These are phyloP conservation scores for Barnettozyma californica DNA, from an alignment of 805 yeast genomes.

Conservation along the genomic window DNA sequence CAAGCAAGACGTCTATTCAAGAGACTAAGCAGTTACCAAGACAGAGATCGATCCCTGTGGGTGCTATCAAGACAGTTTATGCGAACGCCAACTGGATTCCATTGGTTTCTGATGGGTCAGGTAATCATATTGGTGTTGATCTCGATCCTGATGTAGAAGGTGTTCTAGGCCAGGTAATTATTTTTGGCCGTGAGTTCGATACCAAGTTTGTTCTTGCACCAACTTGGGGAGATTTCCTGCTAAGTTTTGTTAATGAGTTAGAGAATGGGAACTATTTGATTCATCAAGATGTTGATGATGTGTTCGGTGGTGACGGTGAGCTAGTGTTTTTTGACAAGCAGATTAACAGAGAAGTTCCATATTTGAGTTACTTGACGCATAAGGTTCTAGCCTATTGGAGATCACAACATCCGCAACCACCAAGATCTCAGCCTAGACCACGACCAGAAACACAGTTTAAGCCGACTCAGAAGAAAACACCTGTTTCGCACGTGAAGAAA, in stretches of 20 bases:
- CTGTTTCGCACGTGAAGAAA: conserved; percentile 12
- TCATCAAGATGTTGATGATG: conserved; percentile 57
- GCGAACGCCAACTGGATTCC: conserved; percentile 96
- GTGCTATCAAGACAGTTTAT: conserved; percentile 64
- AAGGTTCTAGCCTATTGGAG: conserved; percentile 26
- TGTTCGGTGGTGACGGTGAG: conserved; percentile 68
- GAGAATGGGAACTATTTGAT: conserved; percentile 79
- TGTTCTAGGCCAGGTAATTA: conserved; percentile 82
- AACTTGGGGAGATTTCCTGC: conserved; percentile 84
- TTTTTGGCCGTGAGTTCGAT: conserved; percentile 93
- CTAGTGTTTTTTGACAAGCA: conserved; percentile 62
- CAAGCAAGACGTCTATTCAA: not conserved
- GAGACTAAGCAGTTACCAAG: conserved; percentile 32
- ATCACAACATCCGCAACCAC: conserved; percentile 10
- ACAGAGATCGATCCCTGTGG: conserved; percentile 74
- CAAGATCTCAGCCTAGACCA: conserved; percentile 2
- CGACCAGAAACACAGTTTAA: not conserved
- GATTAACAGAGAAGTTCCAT: conserved; percentile 41
- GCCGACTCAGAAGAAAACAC: conserved; percentile 9
- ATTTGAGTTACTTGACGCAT: conserved; percentile 34
- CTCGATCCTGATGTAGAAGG: conserved; percentile 78
- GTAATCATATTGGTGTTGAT: conserved; percentile 90
- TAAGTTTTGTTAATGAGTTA: conserved; percentile 79
- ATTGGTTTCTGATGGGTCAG: conserved; percentile 77
- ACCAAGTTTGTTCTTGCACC: conserved; percentile 81